phyloP scores from a whole-genome alignment of 352 stramenopile genomes.

The Phytophthora idaei region DNA sequence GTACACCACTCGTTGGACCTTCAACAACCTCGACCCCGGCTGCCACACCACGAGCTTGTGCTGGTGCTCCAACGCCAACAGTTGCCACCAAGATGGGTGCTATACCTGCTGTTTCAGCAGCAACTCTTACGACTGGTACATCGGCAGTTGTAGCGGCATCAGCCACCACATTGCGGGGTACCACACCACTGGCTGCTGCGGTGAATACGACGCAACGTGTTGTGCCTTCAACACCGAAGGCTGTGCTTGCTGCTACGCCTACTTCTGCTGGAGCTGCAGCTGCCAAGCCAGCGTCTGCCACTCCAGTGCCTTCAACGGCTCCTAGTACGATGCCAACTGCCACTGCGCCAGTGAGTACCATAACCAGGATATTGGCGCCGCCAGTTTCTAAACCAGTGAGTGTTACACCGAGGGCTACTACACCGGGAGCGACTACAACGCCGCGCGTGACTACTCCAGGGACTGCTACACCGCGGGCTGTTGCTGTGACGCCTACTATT shows the following conservation, averaged over 20 bases:
- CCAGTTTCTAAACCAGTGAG: slow-evolving; percentile 6
- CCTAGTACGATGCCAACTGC: background rate
- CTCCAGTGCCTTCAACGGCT: background rate
- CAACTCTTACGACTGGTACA: background rate
- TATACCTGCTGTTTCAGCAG: background rate
- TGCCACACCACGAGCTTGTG: background rate
- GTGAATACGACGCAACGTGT: background rate
- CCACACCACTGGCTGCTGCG: background rate
- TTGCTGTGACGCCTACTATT: slow-evolving; percentile 2
- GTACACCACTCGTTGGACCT: slow-evolving; percentile 6
- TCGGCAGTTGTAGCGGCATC: background rate
- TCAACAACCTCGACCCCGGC: slow-evolving; percentile 9
- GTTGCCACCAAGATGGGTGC: background rate
- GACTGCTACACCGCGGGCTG: background rate
- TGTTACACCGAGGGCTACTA: background rate
- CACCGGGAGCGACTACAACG: background rate
- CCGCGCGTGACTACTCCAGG: background rate
- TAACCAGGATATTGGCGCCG: slow-evolving; percentile 8
- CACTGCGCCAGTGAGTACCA: background rate
- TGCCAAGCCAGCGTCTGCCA: slow-evolving; percentile 1
- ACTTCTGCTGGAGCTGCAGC: background rate
- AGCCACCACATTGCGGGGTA: background rate
- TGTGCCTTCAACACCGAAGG: background rate
- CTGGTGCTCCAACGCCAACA: background rate
- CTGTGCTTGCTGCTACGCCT: background rate